Evolutionary conservation across 768 basidiomycete species (phyloP).

Genomic region (Pleurotus ostreatus): DNA sequence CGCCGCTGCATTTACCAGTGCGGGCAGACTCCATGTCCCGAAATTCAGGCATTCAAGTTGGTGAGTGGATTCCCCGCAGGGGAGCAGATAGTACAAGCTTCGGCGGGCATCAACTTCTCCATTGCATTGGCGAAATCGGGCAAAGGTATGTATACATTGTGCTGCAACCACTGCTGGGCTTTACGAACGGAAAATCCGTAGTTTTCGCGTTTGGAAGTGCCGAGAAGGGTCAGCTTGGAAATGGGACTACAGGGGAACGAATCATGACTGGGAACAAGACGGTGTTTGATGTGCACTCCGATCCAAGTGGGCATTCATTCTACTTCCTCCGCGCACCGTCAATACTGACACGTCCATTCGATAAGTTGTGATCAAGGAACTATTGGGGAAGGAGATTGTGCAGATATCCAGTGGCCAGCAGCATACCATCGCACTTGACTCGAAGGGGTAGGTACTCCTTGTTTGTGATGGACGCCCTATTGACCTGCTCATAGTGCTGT

Average conservation of each 20-base stretch:
- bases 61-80: constrained; percentile 50
- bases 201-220: constrained; percentile 90
- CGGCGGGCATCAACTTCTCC: constrained; percentile 83
- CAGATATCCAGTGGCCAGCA: constrained; percentile 86
- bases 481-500: constrained; percentile 47
- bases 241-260: constrained; percentile 90
- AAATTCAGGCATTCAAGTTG: constrained; percentile 61
- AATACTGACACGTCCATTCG: background rate
- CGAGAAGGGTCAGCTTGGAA: constrained; percentile 91
- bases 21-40: constrained; percentile 61
- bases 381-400: constrained; percentile 74
- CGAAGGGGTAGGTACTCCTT: constrained; percentile 53
- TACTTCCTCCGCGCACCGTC: background rate
- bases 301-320: constrained; percentile 48
- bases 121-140: constrained; percentile 80
- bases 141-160: constrained; percentile 45
- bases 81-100: constrained; percentile 67
- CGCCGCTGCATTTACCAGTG: constrained; percentile 42
- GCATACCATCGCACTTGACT: constrained; percentile 79
- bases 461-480: background rate
- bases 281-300: constrained; percentile 71
- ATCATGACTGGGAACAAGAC: constrained; percentile 84
- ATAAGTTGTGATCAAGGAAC: constrained; percentile 68
- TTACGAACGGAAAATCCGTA: constrained; percentile 17
- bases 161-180: too few relatives aligned